Base-by-base conservation (phyloP, 2,329 filamentous ascomycete species). In the Colletotrichum filicis region DNA sequence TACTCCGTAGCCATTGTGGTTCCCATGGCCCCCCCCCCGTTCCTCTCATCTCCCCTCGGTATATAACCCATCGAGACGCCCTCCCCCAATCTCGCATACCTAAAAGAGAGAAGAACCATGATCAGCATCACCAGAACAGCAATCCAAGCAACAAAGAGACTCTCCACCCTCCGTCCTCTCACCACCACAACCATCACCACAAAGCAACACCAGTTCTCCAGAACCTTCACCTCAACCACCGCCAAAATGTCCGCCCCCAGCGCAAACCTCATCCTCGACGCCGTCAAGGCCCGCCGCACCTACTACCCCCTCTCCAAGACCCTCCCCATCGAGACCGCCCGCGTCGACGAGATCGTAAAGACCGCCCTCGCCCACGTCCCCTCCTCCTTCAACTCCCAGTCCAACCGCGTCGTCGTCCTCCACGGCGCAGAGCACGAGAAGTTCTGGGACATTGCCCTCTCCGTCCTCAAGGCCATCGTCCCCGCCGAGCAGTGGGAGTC, bases 351-450 rank as follows among this genome's bases (percentile, higher is more conserved):
- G 78, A 90, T 95, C 79, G 88, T 92, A 81, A 85, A 87, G 81
- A 82, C 90, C 76, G 87, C 91, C 67, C 86, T 97, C 76, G 86
- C 90, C 73, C 87, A 95, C 82, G 88, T 92, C 1, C 95, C 95
- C 55, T 93, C 90, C 65, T 91, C 92, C 76, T 98, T 98, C 92
- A 98, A 98, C 91, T 93, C 91, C 55, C 95, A 98, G 87, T 91
- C 91, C 77, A 93, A 94, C 76, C 92, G 95, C 73, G 85, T 93
- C 71, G 89, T 97, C 60, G 89, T 98, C 64, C 90, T 98, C 67
- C 88, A 97, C 79, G 92, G 93, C 79, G 90, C 89, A 74, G 93
- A 98, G 83, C 95, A 98, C 86, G 92, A 95, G 78, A 93, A 93
- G 85, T 91, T 97, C 77, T 98, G 95, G 96, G 92, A 94, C 81